Base-by-base conservation (phyloP, 2,329 filamentous ascomycete species). In the Coleophoma eucalyptorum region DNA sequence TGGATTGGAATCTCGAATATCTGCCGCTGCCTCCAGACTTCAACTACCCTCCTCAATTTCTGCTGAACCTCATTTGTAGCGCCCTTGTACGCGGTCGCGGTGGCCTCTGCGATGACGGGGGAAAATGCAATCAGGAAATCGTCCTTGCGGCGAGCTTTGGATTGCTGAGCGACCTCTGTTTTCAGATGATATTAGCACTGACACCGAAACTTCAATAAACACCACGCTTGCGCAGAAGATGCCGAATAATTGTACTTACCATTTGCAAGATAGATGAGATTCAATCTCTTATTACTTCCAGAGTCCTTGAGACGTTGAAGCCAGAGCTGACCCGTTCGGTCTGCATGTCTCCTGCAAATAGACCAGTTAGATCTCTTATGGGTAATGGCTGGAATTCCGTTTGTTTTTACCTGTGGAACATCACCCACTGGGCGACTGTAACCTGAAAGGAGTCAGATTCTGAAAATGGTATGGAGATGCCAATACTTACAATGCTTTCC, bases 341-440 rank as follows among this genome's bases (percentile, higher is more conserved):
- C 90, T 49, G 95, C 93, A 72, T 97, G 89, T 68, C 94, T 86
- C 69, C 93, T 97, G 47, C 52, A 55, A 55, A 21, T 46, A 32
- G 51, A 60, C 71, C 58, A 73, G 69, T 19, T 56, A 38, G 16
- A 42, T n/a, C 38, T 55, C 42, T 21, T 11, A 46, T 37, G 33
- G 4, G 4, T n/a, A 26, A 8, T 8, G 2, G 26, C 26, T 26
- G 26, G 10, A 6, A 26, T 26, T 26, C 26, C 26, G 26, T 26
- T 26, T 26, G 26, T 2, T 26, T 26, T 55, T 84, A 96, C 91
- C 91, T 87, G 73, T 99, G 93, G 69, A 99, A 99, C 87, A 99
- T 95, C 55, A 99, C 94, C 95, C 95, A 99, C 84, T 97, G 93
- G 51, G 94, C 91, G 55, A 96, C 92, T 34, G 90, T 93, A 54